These are phyloP conservation scores for Epichloe sibirici DNA, from an alignment of 2,329 filamentous ascomycete genomes.

Conservation along the genomic window DNA sequence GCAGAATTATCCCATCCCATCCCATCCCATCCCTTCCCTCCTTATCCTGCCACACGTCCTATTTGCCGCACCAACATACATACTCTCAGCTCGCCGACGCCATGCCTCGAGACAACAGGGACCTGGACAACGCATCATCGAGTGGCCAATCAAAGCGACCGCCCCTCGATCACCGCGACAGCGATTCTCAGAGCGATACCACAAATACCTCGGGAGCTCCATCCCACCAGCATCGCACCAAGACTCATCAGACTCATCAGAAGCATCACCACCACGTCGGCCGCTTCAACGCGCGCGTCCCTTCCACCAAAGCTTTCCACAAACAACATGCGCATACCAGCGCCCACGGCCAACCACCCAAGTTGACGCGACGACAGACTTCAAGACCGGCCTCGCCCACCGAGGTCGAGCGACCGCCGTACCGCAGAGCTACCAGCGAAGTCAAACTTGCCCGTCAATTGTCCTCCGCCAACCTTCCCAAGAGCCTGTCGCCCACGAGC, in stretches of 20 bases:
- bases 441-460: constrained; percentile 34
- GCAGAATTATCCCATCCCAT: not conserved
- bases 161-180: constrained; percentile 24
- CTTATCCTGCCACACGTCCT: not conserved
- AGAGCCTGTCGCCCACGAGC: constrained; percentile 41
- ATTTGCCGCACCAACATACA: not conserved
- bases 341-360: constrained; percentile 18
- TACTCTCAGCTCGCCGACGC: constrained; percentile 3
- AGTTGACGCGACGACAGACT: constrained; percentile 30
- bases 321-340: constrained; percentile 24
- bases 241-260: constrained; percentile 19
- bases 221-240: constrained; percentile 18
- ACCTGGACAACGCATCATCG: constrained; percentile 34
- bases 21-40: not conserved
- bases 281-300: constrained; percentile 38
- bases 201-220: constrained; percentile 12
- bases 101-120: constrained; percentile 34
- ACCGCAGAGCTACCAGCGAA: constrained; percentile 40
- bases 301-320: constrained; percentile 37
- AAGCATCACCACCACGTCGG: constrained; percentile 24
- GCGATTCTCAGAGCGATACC: constrained; percentile 22
- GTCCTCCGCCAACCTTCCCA: constrained; percentile 34
- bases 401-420: constrained; percentile 18
- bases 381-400: constrained; percentile 31
- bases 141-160: constrained; percentile 45